Percentiles rank a stretch among this genome's conserved stretches.
Evolutionary conservation across 2,329 filamentous ascomycete genomes (phyloP).

Genomic region (Aspergillus cejpii): DNA sequence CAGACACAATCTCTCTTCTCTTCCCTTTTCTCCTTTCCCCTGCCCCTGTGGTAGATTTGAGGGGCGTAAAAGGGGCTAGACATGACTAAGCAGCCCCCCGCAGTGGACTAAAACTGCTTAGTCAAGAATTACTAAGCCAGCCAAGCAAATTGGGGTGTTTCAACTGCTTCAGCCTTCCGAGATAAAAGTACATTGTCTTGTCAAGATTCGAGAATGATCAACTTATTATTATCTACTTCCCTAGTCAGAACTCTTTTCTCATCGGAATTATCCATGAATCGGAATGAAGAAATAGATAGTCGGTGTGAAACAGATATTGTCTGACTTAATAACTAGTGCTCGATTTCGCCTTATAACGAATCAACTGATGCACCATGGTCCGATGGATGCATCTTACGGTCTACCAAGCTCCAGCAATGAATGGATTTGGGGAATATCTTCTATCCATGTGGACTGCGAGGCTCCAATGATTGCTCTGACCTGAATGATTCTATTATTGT

Average conservation of each 20-base stretch:
- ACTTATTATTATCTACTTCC: too few relatives aligned
- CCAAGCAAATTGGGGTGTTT: slow-evolving; percentile 17
- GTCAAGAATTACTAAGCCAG: background rate
- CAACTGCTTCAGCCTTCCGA: background rate
- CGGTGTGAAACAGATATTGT: too few relatives aligned
- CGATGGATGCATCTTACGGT: background rate
- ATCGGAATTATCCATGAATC: background rate
- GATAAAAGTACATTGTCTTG: too few relatives aligned
- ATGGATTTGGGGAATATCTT: too few relatives aligned
- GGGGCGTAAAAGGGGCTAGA: slow-evolving; percentile 34
- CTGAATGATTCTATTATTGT: background rate
- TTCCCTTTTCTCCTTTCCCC: background rate
- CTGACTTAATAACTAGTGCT: background rate
- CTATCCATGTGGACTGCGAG: background rate
- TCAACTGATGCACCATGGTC: background rate
- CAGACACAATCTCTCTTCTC: too few relatives aligned
- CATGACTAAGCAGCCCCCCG: slow-evolving; percentile 28
- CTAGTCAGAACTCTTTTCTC: background rate
- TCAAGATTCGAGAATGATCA: too few relatives aligned
- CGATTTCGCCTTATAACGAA: background rate
- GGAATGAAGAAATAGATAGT: too few relatives aligned
- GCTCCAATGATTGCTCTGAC: background rate
- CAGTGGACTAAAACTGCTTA: background rate
- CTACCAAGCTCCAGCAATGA: background rate
- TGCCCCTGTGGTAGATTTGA: background rate